Conservation (phyloP, 331 rosid species). For the Prunus yedoensis region DNA sequence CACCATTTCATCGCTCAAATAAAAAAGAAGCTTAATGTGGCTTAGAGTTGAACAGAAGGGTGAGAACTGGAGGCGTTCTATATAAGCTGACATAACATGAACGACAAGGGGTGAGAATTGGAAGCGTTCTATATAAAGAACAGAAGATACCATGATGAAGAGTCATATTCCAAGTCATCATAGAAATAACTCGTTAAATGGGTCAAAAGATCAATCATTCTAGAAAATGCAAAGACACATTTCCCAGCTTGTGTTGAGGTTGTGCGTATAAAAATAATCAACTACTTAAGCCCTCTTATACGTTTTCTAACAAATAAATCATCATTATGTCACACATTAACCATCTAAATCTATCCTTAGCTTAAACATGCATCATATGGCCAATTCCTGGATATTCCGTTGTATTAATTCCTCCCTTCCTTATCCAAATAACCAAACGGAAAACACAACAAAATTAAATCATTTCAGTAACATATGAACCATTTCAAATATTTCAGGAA, state of each 20-base stretch:
- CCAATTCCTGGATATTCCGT: background rate
- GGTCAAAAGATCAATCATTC: background rate
- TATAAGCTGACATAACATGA: background rate
- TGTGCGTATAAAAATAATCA: background rate
- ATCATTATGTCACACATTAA: background rate
- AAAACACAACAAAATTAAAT: background rate
- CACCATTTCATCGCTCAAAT: no score
- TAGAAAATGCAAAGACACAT: background rate
- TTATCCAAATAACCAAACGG: constrained; percentile 1
- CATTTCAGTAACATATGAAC: background rate
- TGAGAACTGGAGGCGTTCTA: no score
- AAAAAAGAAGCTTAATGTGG: no score
- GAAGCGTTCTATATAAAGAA: background rate
- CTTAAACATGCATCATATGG: background rate
- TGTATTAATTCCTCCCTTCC: background rate
- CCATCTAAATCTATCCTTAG: background rate
- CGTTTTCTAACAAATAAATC: background rate
- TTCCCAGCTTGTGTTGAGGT: background rate
- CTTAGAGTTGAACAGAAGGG: no score
- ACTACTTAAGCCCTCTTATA: background rate
- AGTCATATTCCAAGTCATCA: background rate
- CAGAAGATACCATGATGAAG: background rate
- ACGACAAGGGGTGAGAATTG: background rate
- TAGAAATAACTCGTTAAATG: background rate
- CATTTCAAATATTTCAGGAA: background rate